A percentile compares a stretch with the other conserved stretches of the same genome.
Conservation (phyloP, 345 rosid species). For the Eucalyptus rudis region DNA sequence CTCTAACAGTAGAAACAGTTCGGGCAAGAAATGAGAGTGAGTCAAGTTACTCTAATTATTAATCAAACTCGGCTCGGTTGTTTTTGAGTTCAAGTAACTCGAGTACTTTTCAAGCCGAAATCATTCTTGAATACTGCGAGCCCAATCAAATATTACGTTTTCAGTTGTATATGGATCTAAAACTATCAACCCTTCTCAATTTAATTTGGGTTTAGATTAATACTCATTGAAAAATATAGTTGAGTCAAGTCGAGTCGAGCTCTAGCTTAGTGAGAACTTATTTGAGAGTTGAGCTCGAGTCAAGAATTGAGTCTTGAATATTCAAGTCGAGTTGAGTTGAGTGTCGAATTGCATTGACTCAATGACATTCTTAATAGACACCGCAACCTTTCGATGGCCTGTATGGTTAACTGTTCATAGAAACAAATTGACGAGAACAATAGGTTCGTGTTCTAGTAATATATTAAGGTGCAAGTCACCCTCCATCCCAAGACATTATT, state of each 20-base stretch:
- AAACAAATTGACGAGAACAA: background rate
- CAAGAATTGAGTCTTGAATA: background rate
- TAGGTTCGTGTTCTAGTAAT: background rate
- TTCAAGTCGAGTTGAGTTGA: background rate
- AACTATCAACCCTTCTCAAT: background rate
- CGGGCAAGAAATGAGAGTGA: background rate
- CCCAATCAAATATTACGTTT: background rate
- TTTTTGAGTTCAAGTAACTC: background rate
- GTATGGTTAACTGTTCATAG: background rate
- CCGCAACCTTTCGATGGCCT: background rate
- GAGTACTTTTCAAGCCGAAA: background rate
- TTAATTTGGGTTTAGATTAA: background rate
- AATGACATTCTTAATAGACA: background rate
- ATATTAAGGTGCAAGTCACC: background rate
- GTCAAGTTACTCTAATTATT: background rate
- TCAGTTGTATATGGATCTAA: background rate
- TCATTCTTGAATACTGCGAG: background rate
- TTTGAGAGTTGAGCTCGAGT: background rate
- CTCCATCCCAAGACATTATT: background rate
- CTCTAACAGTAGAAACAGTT: background rate
- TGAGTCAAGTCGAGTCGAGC: background rate
- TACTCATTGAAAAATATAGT: background rate
- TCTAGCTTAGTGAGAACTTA: background rate
- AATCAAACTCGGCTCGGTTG: background rate
- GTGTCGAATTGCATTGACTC: background rate